Conservation (phyloP, 345 rosid genomes). For the Reutealis trisperma region DNA sequence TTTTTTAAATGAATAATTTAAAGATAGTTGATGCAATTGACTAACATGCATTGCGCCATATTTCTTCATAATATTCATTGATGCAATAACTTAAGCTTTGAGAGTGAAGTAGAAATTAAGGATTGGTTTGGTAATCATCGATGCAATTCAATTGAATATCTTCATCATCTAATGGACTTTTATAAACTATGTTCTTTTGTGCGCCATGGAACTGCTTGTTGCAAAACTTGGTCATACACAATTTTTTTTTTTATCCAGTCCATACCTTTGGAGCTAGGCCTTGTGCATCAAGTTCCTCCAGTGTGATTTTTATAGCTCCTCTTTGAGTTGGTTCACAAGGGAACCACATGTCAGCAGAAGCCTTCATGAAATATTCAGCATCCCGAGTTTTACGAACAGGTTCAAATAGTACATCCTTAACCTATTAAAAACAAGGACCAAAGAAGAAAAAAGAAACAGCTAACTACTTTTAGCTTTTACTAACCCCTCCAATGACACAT, state of each 20-base stretch:
- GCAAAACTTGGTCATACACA: background rate
- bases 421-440: constrained; percentile 41
- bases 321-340: constrained; percentile 83
- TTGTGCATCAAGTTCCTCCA: constrained; percentile 75
- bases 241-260: background rate
- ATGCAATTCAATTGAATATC: background rate
- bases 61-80: no score
- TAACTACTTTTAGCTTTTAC: background rate
- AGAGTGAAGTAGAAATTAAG: background rate
- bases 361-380: constrained; percentile 69
- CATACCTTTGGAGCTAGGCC: constrained; percentile 72
- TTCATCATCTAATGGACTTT: background rate
- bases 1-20: no score
- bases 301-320: constrained; percentile 69
- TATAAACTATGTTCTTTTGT: background rate
- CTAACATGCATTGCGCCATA: no score
- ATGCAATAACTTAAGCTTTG: no score
- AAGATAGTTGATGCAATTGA: background rate
- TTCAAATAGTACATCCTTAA: constrained; percentile 85
- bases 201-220: background rate
- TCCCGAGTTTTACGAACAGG: constrained; percentile 91
- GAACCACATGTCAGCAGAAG: constrained; percentile 60
- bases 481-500: background rate
- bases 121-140: background rate
- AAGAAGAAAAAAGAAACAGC: background rate